Conservation (phyloP, 2,329 filamentous ascomycete species). For the Cadophora luteo-olivacea region DNA sequence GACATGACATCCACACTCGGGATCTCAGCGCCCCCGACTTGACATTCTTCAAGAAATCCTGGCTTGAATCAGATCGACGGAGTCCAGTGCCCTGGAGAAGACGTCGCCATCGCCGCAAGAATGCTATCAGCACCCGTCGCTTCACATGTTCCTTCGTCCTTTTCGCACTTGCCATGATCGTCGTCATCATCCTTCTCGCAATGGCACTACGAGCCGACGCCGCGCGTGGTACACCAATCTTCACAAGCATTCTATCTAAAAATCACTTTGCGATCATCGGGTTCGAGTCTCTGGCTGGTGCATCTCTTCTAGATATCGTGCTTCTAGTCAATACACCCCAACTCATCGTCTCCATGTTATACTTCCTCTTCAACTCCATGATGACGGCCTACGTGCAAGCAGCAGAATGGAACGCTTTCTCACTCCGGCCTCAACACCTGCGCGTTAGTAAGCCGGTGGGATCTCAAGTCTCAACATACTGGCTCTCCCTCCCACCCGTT, state of each 20-base stretch:
- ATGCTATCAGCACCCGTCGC: background rate
- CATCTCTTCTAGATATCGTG: background rate
- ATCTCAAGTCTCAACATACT: background rate
- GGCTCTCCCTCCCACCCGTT: background rate
- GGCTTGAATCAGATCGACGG: background rate
- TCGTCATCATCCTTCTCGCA: background rate
- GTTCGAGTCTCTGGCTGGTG: background rate
- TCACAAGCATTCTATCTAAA: slow-evolving; percentile 4
- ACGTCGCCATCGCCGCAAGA: background rate
- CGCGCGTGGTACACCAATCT: slow-evolving; percentile 5
- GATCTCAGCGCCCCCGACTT: background rate
- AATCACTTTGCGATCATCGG: slow-evolving; percentile 10
- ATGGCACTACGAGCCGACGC: slow-evolving; percentile 1
- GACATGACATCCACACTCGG: background rate
- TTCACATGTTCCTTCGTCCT: background rate
- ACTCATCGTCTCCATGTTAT: background rate
- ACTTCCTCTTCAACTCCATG: slow-evolving; percentile 8
- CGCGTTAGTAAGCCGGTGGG: background rate
- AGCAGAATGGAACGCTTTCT: slow-evolving; percentile 4
- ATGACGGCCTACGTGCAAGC: background rate
- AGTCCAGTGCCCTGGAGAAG: background rate
- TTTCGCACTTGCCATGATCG: background rate
- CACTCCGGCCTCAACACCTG: background rate
- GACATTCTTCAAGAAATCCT: background rate
- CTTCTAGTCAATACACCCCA: background rate